A percentile compares a stretch with the other conserved stretches of the same genome.
Conservation (phyloP, 148 eudicot genomes). For the Rhododendron mucronatum region DNA sequence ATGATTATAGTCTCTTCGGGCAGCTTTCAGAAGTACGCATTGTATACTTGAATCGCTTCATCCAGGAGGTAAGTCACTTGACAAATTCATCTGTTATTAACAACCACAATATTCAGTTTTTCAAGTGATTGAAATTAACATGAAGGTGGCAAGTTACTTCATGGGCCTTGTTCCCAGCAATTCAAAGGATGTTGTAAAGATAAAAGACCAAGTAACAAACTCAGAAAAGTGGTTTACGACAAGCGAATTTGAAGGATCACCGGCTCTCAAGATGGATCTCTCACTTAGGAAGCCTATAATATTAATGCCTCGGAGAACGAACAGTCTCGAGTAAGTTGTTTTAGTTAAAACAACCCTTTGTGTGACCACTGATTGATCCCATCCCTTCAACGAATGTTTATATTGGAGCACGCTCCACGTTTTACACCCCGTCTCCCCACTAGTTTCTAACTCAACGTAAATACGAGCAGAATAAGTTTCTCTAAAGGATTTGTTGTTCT, state of each 20-base stretch:
- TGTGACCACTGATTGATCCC: not conserved
- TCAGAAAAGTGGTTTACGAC: constrained; percentile 80
- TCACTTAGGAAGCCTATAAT: constrained; percentile 89
- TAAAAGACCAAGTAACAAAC: constrained; percentile 75
- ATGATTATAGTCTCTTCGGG: constrained; percentile 78
- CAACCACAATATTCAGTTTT: constrained; percentile 8
- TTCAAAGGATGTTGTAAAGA: constrained; percentile 57
- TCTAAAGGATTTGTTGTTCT: not conserved
- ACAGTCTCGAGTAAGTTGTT: constrained; percentile 71
- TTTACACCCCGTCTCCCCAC: not conserved
- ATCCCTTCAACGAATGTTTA: not conserved
- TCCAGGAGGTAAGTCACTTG: constrained; percentile 69
- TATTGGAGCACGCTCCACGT: not conserved
- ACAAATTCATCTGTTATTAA: constrained; percentile 1
- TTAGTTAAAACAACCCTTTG: not conserved
- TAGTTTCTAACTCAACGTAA: not conserved
- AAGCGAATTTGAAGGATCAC: constrained; percentile 93
- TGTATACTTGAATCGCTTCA: constrained; percentile 84
- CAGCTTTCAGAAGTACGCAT: constrained; percentile 93
- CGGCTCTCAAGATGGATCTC: constrained; percentile 83
- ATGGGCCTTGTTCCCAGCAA: constrained; percentile 81
- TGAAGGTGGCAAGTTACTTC: constrained; percentile 76
- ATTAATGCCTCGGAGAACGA: constrained; percentile 84
- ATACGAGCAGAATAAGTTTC: not conserved
- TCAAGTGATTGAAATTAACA: constrained; percentile 12